Base-by-base conservation (phyloP, 208 protist species). In the Leptomonas pyrrhocoris region DNA sequence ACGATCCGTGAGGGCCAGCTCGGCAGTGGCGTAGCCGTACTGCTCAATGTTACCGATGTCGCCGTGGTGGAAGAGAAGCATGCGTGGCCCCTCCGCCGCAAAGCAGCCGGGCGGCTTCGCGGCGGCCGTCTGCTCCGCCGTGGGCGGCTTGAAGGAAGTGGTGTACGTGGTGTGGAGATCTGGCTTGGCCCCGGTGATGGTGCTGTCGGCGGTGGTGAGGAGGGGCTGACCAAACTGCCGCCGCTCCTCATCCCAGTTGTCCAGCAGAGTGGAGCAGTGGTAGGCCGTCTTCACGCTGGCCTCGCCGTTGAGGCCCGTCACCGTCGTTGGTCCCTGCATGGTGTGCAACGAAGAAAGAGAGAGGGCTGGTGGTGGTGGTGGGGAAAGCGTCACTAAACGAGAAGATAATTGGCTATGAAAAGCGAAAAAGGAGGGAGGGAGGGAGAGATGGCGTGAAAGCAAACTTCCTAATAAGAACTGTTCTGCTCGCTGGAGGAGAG, bases 201-300 rank as follows among this genome's bases (percentile, higher is more conserved):
- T 30, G 28, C 51, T 48, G 54, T 63, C 34, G 55, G 27, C 3
- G 51, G 62, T 46, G 49, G 65, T 31, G 12, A 54, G 61, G 21
- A 74, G 25, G 30, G 58, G 56, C 38, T 69, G 53, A 16, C 61
- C 75, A 28, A 85, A 76, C 34, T 73, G 75, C 13, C 51, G 72
- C 28, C 93, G 81, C 61, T 97, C 93, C 74, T 97, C 93, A 40
- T 91, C 74, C 90, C 93, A 97, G 81, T 95, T 94, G 45, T 84
- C 86, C 6, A 94, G 77, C 19, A 97, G 77, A 9, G 89, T 93
- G 23, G 86, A 83, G 66, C 86, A 93, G 73, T 97, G 90, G 72
- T 97, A 97, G 63, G 83, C 81, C 8, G 81, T 86, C 69, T 92
- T 88, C 27, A 91, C 88, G 62, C 43, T 59, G 57, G 79, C 45